A percentile compares a stretch with the other conserved stretches of the same genome.
Conservation (phyloP, 768 basidiomycete genomes). For the Clitopilus passeckerianus region DNA sequence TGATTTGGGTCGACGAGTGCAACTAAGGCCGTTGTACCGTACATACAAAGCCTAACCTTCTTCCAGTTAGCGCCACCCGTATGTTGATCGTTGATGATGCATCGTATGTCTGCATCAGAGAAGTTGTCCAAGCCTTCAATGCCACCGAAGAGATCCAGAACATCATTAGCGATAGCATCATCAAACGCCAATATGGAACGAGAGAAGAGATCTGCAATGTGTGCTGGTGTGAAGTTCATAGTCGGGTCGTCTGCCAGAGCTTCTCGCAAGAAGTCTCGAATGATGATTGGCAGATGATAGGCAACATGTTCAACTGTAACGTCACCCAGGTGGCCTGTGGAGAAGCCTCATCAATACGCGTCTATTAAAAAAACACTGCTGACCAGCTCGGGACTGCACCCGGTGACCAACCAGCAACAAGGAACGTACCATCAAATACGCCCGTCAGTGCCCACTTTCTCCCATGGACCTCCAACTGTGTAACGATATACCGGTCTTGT, state of each 20-base stretch:
- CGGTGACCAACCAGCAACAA: constrained; percentile 3
- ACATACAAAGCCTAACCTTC: constrained; percentile 69
- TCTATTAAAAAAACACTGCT: not conserved
- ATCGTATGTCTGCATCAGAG: constrained; percentile 51
- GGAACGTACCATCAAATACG: constrained; percentile 59
- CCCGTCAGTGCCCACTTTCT: constrained; percentile 61
- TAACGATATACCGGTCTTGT: constrained; percentile 63
- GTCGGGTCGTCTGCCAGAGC: constrained; percentile 33
- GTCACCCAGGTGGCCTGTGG: constrained; percentile 61
- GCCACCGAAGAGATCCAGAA: constrained; percentile 58
- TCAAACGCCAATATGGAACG: constrained; percentile 59
- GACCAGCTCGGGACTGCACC: constrained; percentile 4
- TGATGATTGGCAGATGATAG: constrained; percentile 62
- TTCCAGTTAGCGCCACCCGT: constrained; percentile 55
- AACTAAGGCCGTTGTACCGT: constrained; percentile 74
- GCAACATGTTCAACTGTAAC: constrained; percentile 67
- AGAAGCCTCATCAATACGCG: not conserved
- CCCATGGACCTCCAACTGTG: constrained; percentile 50
- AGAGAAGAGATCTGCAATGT: constrained; percentile 52
- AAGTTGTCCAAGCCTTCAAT: constrained; percentile 43
- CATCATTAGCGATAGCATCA: constrained; percentile 62
- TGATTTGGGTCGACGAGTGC: constrained; percentile 67
- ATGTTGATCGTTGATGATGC: constrained; percentile 61
- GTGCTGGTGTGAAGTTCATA: constrained; percentile 36
- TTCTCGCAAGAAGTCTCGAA: constrained; percentile 51